phyloP scores from a whole-genome alignment of 345 rosid genomes.

The Hypericum perforatum region DNA sequence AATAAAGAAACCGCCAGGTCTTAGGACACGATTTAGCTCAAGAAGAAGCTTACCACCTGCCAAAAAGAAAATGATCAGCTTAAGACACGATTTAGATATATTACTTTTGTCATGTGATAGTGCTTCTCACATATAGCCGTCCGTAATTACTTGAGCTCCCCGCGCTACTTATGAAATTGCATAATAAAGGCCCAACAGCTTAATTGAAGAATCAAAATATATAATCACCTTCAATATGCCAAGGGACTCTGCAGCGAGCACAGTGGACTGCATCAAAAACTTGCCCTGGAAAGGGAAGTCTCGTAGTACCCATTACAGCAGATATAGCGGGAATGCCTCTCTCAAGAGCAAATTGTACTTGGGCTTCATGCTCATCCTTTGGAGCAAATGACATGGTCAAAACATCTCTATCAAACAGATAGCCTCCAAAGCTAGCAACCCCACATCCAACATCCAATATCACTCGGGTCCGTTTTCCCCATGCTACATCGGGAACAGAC shows the following conservation, averaged over 20 bases:
- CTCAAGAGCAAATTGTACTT: conserved; percentile 94
- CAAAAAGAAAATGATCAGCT: too few relatives aligned
- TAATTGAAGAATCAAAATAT: not conserved
- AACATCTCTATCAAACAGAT: conserved; percentile 78
- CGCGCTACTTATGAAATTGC: not conserved
- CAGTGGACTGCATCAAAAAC: conserved; percentile 91
- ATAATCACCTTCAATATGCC: conserved; percentile 90
- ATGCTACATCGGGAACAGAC: conserved; percentile 70
- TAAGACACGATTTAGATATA: too few relatives aligned
- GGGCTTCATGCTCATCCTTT: conserved; percentile 99
- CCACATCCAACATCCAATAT: conserved; percentile 98
- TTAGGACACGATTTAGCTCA: conserved; percentile 1
- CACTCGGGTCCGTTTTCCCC: conserved; percentile 84
- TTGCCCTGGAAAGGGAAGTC: conserved; percentile 90
- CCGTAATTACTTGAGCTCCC: too few relatives aligned
- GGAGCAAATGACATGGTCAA: conserved; percentile 94
- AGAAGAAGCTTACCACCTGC: conserved; percentile 6
- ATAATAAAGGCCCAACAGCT: not conserved
- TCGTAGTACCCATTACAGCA: conserved; percentile 93
- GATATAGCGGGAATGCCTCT: conserved; percentile 96
- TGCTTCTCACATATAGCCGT: too few relatives aligned
- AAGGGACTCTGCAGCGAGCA: conserved; percentile 98
- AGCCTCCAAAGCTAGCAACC: conserved; percentile 98
- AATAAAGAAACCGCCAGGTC: conserved; percentile 1
- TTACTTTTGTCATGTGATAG: too few relatives aligned